These are phyloP conservation scores for Hibiscus trionum DNA, from an alignment of 345 rosid genomes.

Conservation along the genomic window DNA sequence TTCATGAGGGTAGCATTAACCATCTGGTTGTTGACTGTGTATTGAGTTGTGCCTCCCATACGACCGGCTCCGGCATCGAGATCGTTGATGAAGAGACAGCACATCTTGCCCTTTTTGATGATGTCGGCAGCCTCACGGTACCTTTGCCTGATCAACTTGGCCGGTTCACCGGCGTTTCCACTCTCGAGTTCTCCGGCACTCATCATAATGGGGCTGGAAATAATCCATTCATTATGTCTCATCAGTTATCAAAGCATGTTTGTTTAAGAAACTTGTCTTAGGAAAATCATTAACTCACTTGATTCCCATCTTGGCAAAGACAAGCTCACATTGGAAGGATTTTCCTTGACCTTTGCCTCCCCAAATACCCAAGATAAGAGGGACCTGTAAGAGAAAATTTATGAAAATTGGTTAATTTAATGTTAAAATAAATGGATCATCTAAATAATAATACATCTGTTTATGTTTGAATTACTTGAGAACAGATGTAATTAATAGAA, in stretches of 20 bases:
- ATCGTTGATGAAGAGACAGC: slow-evolving; percentile 89
- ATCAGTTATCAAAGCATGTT: background rate
- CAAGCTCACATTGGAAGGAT: slow-evolving; percentile 97
- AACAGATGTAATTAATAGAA: too few species aligned
- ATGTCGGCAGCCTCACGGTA: slow-evolving; percentile 95
- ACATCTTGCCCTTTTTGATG: slow-evolving; percentile 91
- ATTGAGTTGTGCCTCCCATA: slow-evolving; percentile 90
- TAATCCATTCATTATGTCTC: background rate
- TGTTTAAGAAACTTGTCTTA: background rate
- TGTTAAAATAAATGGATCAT: background rate
- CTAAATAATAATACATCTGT: background rate
- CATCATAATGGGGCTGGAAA: slow-evolving; percentile 93
- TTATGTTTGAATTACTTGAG: too few species aligned
- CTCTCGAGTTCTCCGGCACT: slow-evolving; percentile 99
- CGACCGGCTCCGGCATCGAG: slow-evolving; percentile 97
- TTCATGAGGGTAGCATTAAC: slow-evolving; percentile 99
- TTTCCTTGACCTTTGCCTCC: slow-evolving; percentile 99
- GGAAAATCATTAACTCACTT: slow-evolving; percentile 38
- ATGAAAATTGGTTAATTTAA: background rate
- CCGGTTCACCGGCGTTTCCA: slow-evolving; percentile 92
- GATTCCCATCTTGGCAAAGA: slow-evolving; percentile 96
- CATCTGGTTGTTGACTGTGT: slow-evolving; percentile 99
- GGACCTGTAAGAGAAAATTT: slow-evolving; percentile 37
- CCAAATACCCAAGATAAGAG: slow-evolving; percentile 94
- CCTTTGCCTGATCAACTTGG: slow-evolving; percentile 87